A percentile compares a stretch with the other conserved stretches of the same genome.
Conservation (phyloP, 1,139 yeast genomes). For the Yamadazyma dendronema region DNA sequence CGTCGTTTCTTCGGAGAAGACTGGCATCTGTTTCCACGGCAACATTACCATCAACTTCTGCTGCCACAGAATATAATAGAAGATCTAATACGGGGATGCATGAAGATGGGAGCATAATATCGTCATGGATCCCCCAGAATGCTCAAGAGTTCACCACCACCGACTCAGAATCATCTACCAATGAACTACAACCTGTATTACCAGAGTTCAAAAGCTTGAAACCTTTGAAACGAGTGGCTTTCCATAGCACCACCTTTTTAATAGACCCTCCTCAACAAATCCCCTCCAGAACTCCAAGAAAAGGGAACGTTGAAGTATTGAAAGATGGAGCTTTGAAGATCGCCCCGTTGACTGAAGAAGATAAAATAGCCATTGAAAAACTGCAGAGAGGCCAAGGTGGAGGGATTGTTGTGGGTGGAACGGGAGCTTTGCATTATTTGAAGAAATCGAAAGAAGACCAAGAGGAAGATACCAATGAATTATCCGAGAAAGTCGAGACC, state of each 20-base stretch:
- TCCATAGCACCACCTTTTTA: slow-evolving; percentile 68
- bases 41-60: slow-evolving; percentile 14
- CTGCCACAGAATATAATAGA: slow-evolving; percentile 19
- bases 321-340: slow-evolving; percentile 59
- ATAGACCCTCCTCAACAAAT: slow-evolving; percentile 75
- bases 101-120: slow-evolving; percentile 9
- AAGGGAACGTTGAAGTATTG: slow-evolving; percentile 67
- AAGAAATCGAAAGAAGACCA: slow-evolving; percentile 18
- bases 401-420: slow-evolving; percentile 81
- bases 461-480: slow-evolving; percentile 5
- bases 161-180: slow-evolving; percentile 3
- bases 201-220: slow-evolving; percentile 28
- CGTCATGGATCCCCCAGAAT: slow-evolving; percentile 14
- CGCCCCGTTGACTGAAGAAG: slow-evolving; percentile 63
- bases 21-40: slow-evolving; percentile 4
- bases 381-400: slow-evolving; percentile 55
- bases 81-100: slow-evolving; percentile 4
- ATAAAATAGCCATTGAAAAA: slow-evolving; percentile 42
- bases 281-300: slow-evolving; percentile 62
- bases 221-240: slow-evolving; percentile 66
- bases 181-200: slow-evolving; percentile 7
- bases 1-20: slow-evolving; percentile 28
- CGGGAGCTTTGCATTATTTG: slow-evolving; percentile 55
- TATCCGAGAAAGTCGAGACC: slow-evolving; percentile 7
- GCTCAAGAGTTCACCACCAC: slow-evolving; percentile 5